Evolutionary conservation across 306 rosid species (phyloP), one percentile per base, ranked within the genome.

Genomic region (Astragalus membranaceus): DNA sequence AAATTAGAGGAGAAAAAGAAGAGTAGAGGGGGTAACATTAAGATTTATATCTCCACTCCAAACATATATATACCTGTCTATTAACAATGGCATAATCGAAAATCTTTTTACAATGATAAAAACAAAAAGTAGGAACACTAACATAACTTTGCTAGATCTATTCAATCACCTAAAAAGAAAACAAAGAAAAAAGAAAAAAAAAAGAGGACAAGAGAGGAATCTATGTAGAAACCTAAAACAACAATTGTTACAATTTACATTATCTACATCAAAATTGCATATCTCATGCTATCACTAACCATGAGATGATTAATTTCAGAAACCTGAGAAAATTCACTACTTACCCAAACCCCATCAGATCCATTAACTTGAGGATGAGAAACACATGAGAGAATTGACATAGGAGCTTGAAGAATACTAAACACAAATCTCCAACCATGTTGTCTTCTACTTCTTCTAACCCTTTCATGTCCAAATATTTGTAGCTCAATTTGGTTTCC

Each of bases 261-360:
- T 23, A 36, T 76, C 79, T 81, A 94, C 96, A 94, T 90, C 82
- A 94, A 87, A 75, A 94, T 90, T 66, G 98, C 98, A 80, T 90
- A 94, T 69, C 98, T 92, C 97, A 90, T 90, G 86, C 98, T 85
- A 4, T 94, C 98, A 76, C 79, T 90, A 7, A 90, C 98, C 97
- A 94, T 90, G 9, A 94, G 91, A 73, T 94, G 90, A 75, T 94
- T 94, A 74, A 89, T 85, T 39, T 94, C 97, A 30, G 98, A 88
- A 4, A 79, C 74, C 56, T 86, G 92, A 1, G 88, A 69, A 30
- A 85, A 85, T 23, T 90, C 89, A 46, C 81, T 85, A 30, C 84
- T 83, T 1, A 83, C 85, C 92, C 92, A 94, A 23, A 83, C 80
- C 68, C 89, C 96, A 66, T 93, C 96, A 64, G 80, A 69, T 0